phyloP scores from a whole-genome alignment of 176 grass and related monocot species.

The Musa troglodytarum region DNA sequence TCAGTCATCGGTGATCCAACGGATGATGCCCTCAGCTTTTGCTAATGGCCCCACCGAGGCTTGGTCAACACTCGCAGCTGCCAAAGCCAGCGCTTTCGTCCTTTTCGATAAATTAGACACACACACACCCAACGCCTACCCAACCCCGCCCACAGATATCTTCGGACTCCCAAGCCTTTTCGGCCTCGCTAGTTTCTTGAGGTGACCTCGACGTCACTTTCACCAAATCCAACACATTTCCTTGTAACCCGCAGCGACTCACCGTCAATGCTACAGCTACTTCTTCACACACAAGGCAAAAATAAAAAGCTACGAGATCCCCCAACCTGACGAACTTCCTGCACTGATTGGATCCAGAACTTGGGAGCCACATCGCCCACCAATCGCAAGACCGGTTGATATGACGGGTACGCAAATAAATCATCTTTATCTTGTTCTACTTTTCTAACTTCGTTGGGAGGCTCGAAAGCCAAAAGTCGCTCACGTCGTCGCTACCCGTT shows the following conservation, averaged over 20 bases:
- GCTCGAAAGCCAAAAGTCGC: no score
- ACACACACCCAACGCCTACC: neutral
- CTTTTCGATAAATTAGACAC: neutral
- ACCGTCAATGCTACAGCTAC: neutral
- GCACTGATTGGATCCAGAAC: no score
- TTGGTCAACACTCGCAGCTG: neutral
- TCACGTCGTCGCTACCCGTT: no score
- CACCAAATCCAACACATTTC: neutral
- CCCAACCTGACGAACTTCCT: no score
- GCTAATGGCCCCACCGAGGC: neutral
- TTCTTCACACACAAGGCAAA: no score
- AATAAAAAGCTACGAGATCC: no score
- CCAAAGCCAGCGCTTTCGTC: conserved; percentile 4
- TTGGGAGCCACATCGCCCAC: no score
- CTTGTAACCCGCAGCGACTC: neutral
- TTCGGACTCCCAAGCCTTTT: neutral
- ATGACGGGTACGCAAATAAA: no score
- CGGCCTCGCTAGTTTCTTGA: neutral
- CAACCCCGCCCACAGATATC: no score
- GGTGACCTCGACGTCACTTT: neutral
- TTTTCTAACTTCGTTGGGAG: no score
- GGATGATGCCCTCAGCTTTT: neutral
- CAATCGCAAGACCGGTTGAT: no score
- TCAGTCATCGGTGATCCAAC: neutral
- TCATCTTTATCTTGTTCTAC: no score